Evolutionary conservation across 2,329 filamentous ascomycete species (phyloP).

Genomic region (Diaporthe sp.): DNA sequence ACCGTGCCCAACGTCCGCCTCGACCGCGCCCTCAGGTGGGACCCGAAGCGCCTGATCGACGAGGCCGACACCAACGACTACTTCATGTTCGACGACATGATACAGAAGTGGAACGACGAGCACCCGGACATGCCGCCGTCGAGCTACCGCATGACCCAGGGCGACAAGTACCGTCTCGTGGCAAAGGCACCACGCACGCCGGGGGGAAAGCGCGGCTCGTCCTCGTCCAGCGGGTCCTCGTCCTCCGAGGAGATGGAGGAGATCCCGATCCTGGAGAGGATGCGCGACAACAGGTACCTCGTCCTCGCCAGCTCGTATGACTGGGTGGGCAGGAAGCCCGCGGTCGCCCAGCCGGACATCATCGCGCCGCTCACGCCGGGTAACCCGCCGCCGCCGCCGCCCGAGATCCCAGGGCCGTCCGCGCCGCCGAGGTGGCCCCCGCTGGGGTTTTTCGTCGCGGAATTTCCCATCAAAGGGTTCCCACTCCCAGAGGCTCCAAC

Average conservation of each 20-base stretch:
- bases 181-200: not conserved
- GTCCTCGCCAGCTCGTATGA: not conserved
- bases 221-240: not conserved
- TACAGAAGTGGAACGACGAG: not conserved
- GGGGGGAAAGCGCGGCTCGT: too few relatives aligned
- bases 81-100: slow-evolving; percentile 13
- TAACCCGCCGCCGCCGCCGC: too few relatives aligned
- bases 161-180: not conserved
- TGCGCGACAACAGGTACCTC: not conserved
- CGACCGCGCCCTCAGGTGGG: not conserved
- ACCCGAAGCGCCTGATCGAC: not conserved
- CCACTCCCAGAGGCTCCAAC: not conserved
- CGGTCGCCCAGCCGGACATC: not conserved
- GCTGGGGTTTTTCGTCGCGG: not conserved
- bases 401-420: not conserved
- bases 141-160: not conserved
- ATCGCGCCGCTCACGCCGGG: not conserved
- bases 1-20: slow-evolving; percentile 9
- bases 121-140: not conserved
- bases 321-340: not conserved
- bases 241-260: not conserved
- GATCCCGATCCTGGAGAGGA: not conserved
- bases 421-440: not conserved
- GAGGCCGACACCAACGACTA: not conserved
- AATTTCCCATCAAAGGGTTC: not conserved